Base-by-base conservation (phyloP, 441 rosid species). In the Gossypium schwendimanii region DNA sequence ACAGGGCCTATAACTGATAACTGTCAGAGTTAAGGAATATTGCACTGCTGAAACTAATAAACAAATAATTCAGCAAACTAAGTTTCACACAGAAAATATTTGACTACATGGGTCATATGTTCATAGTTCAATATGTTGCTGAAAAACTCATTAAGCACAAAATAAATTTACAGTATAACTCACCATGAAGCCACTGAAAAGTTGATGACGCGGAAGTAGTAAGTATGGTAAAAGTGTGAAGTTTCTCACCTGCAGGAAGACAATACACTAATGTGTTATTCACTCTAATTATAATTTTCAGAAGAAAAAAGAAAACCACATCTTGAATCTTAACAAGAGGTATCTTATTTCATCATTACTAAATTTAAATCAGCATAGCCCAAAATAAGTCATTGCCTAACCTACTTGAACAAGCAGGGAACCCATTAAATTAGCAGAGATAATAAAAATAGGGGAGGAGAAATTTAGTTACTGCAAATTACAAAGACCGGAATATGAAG, bases 171-270 rank as follows among this genome's bases (percentile, higher is more conserved):
- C 55, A 21, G 44, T 23, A 64, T 20, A 23, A 77, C 92, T 90
- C 59, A 93, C 97, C 98, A 79, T 94, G 98, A 78, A 90, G 81
- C 93, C 93, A 94, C 66, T 80, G 75, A 10, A 94, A 77, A 28
- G 89, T 73, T 20, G 94, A 70, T n/a, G 97, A 90, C n/a, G 97
- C 83, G 41, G 88, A 69, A 23, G 96, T 90, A 65, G 97, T 94
- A 54, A 90, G 53, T 68, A 94, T 88, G 2, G 96, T 91, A 77
- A 90, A 90, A 71, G 96, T 87, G 81, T 85, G 76, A 53, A 90
- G 79, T 69, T 76, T 82, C 84, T 91, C 96, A 17, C 93, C 98
- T 93, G 84, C 81, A 80, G 44, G 73, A 72, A 76, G 75, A 66
- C 41, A 70, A 71, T 33, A 45, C 14, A 36, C 26, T 14, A 17